Conservation (phyloP, 257 asterid species). For the Perilla frutescens region DNA sequence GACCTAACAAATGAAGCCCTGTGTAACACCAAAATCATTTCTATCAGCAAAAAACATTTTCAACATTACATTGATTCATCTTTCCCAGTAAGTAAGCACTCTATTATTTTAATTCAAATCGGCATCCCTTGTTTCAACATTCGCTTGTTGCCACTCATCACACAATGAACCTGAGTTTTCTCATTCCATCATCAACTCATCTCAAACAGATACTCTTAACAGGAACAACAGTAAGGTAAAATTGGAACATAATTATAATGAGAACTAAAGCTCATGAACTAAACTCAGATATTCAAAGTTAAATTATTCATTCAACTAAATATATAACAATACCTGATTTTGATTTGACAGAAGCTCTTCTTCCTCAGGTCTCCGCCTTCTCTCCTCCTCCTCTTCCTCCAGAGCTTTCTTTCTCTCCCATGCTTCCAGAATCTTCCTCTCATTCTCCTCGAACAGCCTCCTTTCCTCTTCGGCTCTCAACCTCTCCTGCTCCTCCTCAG, state of each 20-base stretch:
- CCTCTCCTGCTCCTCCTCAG: constrained; percentile 79
- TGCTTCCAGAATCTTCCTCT: constrained; percentile 70
- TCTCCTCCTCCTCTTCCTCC: constrained; percentile 61
- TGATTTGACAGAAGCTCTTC: constrained; percentile 53
- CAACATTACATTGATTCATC: not conserved
- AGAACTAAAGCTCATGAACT: not conserved
- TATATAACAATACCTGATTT: constrained; percentile 45
- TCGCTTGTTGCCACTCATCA: constrained; percentile 7
- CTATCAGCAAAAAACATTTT: constrained; percentile 5
- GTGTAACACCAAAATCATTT: not conserved
- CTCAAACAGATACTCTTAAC: not conserved
- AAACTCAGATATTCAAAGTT: not conserved
- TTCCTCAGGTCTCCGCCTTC: constrained; percentile 51
- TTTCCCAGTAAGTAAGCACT: constrained; percentile 6
- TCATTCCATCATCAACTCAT: not conserved
- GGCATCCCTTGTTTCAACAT: not conserved
- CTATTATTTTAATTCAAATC: not conserved
- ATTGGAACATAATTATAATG: not conserved
- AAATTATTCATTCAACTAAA: not conserved
- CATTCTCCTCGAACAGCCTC: constrained; percentile 81
- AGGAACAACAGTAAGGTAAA: constrained; percentile 6
- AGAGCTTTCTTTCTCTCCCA: constrained; percentile 62
- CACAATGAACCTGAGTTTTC: not conserved
- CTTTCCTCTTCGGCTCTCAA: constrained; percentile 68
- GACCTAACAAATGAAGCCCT: too few species aligned